phyloP scores from a whole-genome alignment of 2,329 filamentous ascomycete genomes.

The Botrytis elliptica region DNA sequence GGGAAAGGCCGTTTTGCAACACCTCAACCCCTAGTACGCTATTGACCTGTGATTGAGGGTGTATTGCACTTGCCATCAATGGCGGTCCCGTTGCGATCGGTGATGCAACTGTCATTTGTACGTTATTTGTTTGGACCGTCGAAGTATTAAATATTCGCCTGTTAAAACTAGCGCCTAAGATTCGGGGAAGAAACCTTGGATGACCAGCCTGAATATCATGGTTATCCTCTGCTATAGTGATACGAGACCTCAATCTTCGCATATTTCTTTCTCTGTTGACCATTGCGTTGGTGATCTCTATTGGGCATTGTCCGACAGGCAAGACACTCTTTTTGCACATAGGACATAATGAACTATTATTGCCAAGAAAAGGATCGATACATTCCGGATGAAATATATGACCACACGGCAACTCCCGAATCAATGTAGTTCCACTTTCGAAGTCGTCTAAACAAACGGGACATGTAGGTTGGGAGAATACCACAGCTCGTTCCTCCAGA shows the following conservation, averaged over 20 bases:
- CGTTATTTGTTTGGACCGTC: neutral
- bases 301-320: constrained; percentile 63
- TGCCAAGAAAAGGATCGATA: constrained; percentile 78
- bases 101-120: constrained; percentile 16
- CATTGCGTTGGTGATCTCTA: constrained; percentile 77
- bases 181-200: constrained; percentile 22
- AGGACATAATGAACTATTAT: constrained; percentile 83
- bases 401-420: constrained; percentile 82
- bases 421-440: constrained; percentile 64
- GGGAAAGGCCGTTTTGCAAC: constrained; percentile 6
- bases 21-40: constrained; percentile 17
- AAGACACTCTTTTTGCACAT: constrained; percentile 84
- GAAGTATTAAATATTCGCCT: constrained; percentile 17
- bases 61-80: constrained; percentile 23
- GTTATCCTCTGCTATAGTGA: constrained; percentile 28
- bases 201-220: constrained; percentile 18
- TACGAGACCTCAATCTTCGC: constrained; percentile 44
- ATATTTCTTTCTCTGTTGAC: constrained; percentile 76
- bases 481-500: constrained; percentile 37
- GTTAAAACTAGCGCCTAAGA: constrained; percentile 22
- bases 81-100: constrained; percentile 24
- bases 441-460: constrained; percentile 89
- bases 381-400: constrained; percentile 94
- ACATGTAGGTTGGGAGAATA: constrained; percentile 75
- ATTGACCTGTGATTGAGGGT: constrained; percentile 9